phyloP scores from a whole-genome alignment of 192 early-diverging fungal species.

The Coemansia furcata region DNA sequence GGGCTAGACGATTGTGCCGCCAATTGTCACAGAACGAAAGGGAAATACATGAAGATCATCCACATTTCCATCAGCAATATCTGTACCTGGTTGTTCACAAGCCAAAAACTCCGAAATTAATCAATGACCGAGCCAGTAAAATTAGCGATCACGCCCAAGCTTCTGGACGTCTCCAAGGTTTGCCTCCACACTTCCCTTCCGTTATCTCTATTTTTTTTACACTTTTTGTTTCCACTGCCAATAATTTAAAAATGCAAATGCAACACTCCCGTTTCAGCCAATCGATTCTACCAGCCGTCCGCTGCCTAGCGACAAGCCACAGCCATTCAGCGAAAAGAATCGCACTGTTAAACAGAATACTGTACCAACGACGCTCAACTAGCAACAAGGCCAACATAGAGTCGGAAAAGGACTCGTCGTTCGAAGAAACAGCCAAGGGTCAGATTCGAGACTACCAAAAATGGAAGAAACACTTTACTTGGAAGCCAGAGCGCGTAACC shows the following conservation, averaged over 20 bases:
- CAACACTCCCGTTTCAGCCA: neutral
- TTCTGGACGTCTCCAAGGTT: neutral
- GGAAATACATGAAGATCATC: neutral
- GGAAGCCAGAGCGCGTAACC: constrained; percentile 14
- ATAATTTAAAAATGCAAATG: constrained; percentile 5
- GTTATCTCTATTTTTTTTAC: neutral
- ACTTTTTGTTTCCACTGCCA: neutral
- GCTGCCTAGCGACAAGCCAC: neutral
- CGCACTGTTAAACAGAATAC: neutral
- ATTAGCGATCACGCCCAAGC: neutral
- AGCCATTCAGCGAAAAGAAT: neutral
- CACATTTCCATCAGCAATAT: neutral
- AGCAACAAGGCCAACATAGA: neutral
- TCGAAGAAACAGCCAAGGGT: constrained; percentile 31
- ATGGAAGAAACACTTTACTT: constrained; percentile 44
- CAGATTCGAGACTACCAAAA: constrained; percentile 36
- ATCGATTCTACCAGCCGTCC: neutral
- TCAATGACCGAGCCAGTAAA: neutral
- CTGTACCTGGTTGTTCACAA: neutral
- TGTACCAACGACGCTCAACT: neutral
- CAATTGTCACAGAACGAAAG: neutral
- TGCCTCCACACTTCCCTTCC: neutral
- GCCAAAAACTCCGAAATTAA: neutral
- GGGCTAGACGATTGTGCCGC: neutral
- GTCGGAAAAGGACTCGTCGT: constrained; percentile 1